A percentile compares a stretch with the other conserved stretches of the same genome.
phyloP scores from a whole-genome alignment of 352 stramenopile species.

The Phytophthora citrophthora region DNA sequence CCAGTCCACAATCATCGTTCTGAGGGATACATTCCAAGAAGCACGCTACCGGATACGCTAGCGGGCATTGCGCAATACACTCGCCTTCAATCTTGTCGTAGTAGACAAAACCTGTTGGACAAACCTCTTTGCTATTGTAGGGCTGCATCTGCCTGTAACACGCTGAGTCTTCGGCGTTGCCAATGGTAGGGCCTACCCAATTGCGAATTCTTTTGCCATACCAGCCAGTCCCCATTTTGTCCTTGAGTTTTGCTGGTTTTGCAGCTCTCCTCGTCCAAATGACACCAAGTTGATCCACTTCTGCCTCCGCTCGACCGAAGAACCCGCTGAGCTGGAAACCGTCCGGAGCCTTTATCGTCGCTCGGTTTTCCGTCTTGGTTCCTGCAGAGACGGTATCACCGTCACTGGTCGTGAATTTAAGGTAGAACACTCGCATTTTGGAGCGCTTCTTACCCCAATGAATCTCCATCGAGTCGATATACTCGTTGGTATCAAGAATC shows the following conservation, averaged over 20 bases:
- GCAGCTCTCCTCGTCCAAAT: constrained; percentile 30
- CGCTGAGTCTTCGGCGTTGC: constrained; percentile 13
- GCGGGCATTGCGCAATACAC: constrained; percentile 36
- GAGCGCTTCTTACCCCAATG: constrained; percentile 26
- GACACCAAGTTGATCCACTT: constrained; percentile 31
- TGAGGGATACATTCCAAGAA: constrained; percentile 17
- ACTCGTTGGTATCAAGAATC: constrained; percentile 15
- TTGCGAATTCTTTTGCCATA: constrained; percentile 32
- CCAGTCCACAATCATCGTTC: constrained; percentile 14
- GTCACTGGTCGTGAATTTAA: constrained; percentile 13
- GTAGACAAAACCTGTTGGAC: constrained; percentile 13
- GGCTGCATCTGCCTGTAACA: constrained; percentile 22
- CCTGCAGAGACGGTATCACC: constrained; percentile 15
- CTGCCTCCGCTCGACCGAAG: constrained; percentile 14
- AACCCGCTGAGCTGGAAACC: constrained; percentile 30
- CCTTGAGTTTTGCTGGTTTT: constrained; percentile 18
- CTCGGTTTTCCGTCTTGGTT: constrained; percentile 10
- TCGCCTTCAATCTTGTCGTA: constrained; percentile 4
- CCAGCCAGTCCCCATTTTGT: constrained; percentile 24
- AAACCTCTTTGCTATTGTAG: constrained; percentile 18
- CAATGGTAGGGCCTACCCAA: constrained; percentile 26
- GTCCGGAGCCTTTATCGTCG: constrained; percentile 7
- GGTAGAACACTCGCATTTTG: constrained; percentile 24
- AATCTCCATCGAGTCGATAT: constrained; percentile 29
- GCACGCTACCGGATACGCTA: constrained; percentile 44